Conservation (phyloP, 2,329 filamentous ascomycete genomes). For the Claviceps cyperi region DNA sequence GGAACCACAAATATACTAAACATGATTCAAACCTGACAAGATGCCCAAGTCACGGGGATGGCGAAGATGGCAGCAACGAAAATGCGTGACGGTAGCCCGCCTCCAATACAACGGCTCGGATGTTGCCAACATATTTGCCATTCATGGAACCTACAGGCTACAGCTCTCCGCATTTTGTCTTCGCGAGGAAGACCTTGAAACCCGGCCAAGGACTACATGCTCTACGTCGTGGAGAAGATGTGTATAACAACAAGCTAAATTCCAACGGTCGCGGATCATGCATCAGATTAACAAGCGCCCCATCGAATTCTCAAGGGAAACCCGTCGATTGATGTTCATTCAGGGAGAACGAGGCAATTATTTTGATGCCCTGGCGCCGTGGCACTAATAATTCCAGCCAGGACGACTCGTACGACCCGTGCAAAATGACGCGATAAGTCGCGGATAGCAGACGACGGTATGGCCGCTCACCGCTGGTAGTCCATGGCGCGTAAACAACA, state of each 20-base stretch:
- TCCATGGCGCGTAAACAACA: constrained; percentile 4
- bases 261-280: constrained; percentile 17
- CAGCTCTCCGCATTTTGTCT: too few species aligned
- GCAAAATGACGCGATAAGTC: constrained; percentile 17
- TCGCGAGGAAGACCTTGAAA: too few species aligned
- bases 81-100: too few species aligned
- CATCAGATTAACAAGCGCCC: constrained; percentile 28
- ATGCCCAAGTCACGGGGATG: too few species aligned
- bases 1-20: constrained; percentile 25
- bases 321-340: constrained; percentile 30
- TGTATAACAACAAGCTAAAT: too few species aligned
- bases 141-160: too few species aligned
- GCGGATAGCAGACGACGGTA: constrained; percentile 11
- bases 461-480: constrained; percentile 11
- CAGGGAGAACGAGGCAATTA: constrained; percentile 23
- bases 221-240: not conserved
- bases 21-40: constrained; percentile 20
- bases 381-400: constrained; percentile 5
- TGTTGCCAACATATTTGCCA: too few species aligned
- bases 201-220: not conserved
- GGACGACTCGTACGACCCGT: constrained; percentile 7
- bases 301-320: constrained; percentile 31
- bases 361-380: constrained; percentile 23
- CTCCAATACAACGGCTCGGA: too few species aligned
- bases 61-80: too few species aligned